Conservation (phyloP, 1,284 basidiomycete genomes). For the Trametes polyzona region DNA sequence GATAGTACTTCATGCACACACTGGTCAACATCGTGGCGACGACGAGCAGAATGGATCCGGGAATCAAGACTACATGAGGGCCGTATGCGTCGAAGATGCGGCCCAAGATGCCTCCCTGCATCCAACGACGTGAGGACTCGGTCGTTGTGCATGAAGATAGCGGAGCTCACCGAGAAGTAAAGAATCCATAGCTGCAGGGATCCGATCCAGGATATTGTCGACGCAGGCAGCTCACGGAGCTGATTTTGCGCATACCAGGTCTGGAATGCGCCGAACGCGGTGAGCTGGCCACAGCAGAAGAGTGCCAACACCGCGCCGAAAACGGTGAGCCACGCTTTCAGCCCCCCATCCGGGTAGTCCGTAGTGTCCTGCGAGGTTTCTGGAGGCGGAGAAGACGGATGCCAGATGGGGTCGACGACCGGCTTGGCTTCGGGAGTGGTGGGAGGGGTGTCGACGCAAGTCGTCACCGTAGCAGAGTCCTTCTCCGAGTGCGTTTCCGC, state of each 20-base stretch:
- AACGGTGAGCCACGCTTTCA: conserved; percentile 40
- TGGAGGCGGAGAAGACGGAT: neutral
- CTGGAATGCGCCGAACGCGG: conserved; percentile 45
- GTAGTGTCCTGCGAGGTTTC: neutral
- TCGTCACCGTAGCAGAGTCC: neutral
- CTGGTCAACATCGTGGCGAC: conserved; percentile 42
- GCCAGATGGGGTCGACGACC: neutral
- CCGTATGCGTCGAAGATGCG: conserved; percentile 42
- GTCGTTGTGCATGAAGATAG: too few species aligned
- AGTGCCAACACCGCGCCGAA: conserved; percentile 40
- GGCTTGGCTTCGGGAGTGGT: conserved; percentile 2
- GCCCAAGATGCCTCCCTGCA: conserved; percentile 37
- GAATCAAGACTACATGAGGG: conserved; percentile 35
- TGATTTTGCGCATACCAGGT: conserved; percentile 47
- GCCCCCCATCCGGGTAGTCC: conserved; percentile 30
- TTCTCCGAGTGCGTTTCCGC: neutral
- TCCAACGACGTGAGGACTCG: neutral
- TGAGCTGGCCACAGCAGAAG: conserved; percentile 43
- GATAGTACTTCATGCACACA: conserved; percentile 39
- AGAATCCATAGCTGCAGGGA: conserved; percentile 46
- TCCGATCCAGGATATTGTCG: conserved; percentile 52
- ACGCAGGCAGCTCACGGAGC: conserved; percentile 37
- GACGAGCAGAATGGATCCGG: conserved; percentile 38
- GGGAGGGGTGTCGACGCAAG: neutral
- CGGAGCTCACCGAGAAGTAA: conserved; percentile 40